These are phyloP conservation scores for Aspergillus glaucus DNA, from an alignment of 2,329 filamentous ascomycete genomes.

Conservation along the genomic window DNA sequence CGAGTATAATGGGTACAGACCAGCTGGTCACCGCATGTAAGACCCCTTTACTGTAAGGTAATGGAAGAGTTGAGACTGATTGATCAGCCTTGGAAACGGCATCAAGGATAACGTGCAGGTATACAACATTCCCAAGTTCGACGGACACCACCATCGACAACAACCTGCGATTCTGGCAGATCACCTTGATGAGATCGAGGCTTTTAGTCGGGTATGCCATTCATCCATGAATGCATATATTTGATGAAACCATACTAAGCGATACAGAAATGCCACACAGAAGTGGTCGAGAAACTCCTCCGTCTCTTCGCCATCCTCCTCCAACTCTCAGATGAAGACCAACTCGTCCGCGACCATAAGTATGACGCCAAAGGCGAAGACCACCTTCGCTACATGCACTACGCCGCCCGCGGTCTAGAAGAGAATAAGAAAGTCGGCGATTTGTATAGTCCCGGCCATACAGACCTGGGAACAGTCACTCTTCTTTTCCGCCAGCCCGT, in stretches of 20 bases:
- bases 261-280: constrained; percentile 24
- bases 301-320: constrained; percentile 57
- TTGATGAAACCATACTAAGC: not conserved
- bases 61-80: constrained; percentile 5
- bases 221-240: no score
- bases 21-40: constrained; percentile 37
- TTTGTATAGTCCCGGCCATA: constrained; percentile 48
- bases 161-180: constrained; percentile 46
- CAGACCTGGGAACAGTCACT: constrained; percentile 52
- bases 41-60: constrained; percentile 9
- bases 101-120: constrained; percentile 53
- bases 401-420: constrained; percentile 45
- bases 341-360: constrained; percentile 50
- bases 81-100: constrained; percentile 29
- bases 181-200: constrained; percentile 51
- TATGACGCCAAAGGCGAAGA: constrained; percentile 56
- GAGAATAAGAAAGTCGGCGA: constrained; percentile 41
- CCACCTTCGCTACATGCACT: constrained; percentile 59
- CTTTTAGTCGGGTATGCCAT: constrained; percentile 40
- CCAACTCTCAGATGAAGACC: constrained; percentile 54
- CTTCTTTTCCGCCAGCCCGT: constrained; percentile 55
- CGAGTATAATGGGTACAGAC: constrained; percentile 54
- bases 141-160: constrained; percentile 38
- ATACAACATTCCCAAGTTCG: constrained; percentile 57
- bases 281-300: constrained; percentile 41